A percentile compares a stretch with the other conserved stretches of the same genome.
Conservation (phyloP, 495 filamentous ascomycete genomes). For the Penicillium steckii region DNA sequence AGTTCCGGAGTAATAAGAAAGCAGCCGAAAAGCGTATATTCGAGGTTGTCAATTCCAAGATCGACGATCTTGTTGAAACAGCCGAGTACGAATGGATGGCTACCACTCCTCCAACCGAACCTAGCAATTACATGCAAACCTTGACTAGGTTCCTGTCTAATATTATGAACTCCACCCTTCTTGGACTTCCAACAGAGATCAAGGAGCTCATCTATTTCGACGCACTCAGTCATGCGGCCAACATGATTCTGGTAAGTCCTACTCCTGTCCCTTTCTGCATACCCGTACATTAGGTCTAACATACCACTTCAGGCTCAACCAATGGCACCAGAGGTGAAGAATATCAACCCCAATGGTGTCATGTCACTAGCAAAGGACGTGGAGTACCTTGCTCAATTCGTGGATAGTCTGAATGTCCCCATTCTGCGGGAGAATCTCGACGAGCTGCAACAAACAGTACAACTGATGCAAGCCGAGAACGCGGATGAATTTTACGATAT, state of each 20-base stretch:
- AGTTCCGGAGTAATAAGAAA: conserved; percentile 88
- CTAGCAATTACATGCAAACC: conserved; percentile 91
- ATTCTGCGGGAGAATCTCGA: conserved; percentile 85
- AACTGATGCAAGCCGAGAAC: conserved; percentile 82
- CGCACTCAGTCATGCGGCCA: conserved; percentile 84
- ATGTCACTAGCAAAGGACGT: conserved; percentile 79
- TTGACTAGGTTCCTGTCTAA: conserved; percentile 90
- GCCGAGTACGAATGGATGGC: conserved; percentile 97
- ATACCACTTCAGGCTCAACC: conserved; percentile 62
- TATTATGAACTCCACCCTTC: conserved; percentile 91
- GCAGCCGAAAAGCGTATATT: conserved; percentile 97
- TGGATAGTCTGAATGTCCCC: conserved; percentile 74
- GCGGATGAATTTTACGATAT: conserved; percentile 94
- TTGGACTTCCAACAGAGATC: conserved; percentile 89
- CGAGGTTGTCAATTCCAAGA: conserved; percentile 97
- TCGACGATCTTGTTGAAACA: conserved; percentile 94
- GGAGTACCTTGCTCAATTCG: conserved; percentile 77
- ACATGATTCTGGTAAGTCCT: conserved; percentile 70
- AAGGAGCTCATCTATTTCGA: conserved; percentile 98
- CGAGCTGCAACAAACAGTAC: conserved; percentile 87
- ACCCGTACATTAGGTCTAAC: background rate
- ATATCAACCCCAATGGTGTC: conserved; percentile 85
- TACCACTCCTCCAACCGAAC: conserved; percentile 58
- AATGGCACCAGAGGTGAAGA: conserved; percentile 72
- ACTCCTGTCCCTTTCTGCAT: background rate